phyloP scores from a whole-genome alignment of 331 rosid genomes.

The Ulmus americana region DNA sequence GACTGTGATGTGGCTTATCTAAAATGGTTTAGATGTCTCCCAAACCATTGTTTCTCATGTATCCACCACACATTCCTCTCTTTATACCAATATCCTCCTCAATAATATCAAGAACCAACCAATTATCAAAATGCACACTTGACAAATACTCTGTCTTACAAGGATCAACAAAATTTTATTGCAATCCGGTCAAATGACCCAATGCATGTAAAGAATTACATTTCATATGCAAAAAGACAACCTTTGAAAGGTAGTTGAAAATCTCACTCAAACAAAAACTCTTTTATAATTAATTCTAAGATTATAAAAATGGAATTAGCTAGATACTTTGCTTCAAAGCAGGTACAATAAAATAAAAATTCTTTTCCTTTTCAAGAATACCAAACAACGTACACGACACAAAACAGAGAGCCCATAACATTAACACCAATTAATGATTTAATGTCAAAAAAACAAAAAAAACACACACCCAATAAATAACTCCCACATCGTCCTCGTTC shows the following conservation, averaged over 20 bases:
- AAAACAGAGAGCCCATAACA: not conserved
- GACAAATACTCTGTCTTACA: no score
- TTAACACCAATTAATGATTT: slow-evolving; percentile 14
- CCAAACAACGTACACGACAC: not conserved
- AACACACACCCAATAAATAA: not conserved
- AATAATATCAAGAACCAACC: no score
- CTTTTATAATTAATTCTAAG: not conserved
- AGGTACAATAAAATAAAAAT: not conserved
- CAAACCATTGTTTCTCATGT: not conserved
- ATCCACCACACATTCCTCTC: not conserved
- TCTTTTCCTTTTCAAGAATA: slow-evolving; percentile 23
- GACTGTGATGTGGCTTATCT: not conserved
- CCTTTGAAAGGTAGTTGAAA: not conserved
- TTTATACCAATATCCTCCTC: not conserved
- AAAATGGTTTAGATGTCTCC: not conserved
- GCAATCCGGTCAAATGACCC: no score
- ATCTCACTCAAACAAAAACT: not conserved
- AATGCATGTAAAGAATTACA: no score
- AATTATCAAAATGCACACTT: no score
- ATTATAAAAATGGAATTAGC: not conserved
- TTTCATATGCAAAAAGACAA: not conserved
- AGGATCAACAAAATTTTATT: no score
- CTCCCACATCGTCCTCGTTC: not conserved
- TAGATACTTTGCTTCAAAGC: slow-evolving; percentile 41
- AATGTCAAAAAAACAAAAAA: slow-evolving; percentile 9